These are phyloP conservation scores for Kwoniella pini DNA, from an alignment of 768 basidiomycete genomes.

Conservation along the genomic window DNA sequence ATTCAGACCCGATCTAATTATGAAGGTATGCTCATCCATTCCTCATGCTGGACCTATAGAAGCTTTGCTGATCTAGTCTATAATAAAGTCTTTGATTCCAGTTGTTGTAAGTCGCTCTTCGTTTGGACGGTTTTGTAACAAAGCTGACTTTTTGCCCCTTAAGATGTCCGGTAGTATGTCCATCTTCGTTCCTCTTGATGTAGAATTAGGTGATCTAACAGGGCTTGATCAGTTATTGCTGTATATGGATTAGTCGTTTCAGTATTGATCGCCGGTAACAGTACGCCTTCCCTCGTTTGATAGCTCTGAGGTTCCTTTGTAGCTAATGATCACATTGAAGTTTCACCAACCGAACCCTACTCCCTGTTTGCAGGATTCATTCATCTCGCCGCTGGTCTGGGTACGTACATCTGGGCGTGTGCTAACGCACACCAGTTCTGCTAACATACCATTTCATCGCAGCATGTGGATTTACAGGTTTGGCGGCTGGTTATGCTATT, in stretches of 20 bases:
- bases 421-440: too few species aligned
- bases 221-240: conserved; percentile 64
- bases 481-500: conserved; percentile 93
- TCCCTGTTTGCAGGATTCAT: conserved; percentile 83
- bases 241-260: conserved; percentile 96
- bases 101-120: conserved; percentile 73
- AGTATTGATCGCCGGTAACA: conserved; percentile 77
- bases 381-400: conserved; percentile 84
- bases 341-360: conserved; percentile 67
- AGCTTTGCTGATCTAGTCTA: background rate
- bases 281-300: conserved; percentile 56
- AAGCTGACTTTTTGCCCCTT: background rate
- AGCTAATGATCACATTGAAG: conserved; percentile 54
- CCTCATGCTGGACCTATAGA: background rate
- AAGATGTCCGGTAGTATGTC: conserved; percentile 78
- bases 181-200: background rate
- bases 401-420: conserved; percentile 16
- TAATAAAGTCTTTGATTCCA: conserved; percentile 82
- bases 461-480: conserved; percentile 84
- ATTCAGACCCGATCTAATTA: conserved; percentile 80
- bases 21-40: conserved; percentile 69
- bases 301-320: conserved; percentile 1
- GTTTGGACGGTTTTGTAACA: too few species aligned
- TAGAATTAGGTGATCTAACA: too few species aligned
- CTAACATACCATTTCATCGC: background rate